Conservation (phyloP, 2,329 filamentous ascomycete genomes). For the Sporothrix variecibatus region DNA sequence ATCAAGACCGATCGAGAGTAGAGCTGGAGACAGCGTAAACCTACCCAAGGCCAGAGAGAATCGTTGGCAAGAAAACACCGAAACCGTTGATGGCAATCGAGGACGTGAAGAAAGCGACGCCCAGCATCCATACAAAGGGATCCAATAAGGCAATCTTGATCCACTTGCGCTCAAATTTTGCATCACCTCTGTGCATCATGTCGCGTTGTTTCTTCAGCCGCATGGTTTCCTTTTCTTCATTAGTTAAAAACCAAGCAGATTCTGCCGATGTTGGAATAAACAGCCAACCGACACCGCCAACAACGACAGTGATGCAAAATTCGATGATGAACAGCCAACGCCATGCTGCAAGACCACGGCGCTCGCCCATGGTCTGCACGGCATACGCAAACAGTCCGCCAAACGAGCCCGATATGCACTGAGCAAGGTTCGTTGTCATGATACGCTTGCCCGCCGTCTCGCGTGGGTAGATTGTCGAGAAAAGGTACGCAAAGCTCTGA, state of each 20-base stretch:
- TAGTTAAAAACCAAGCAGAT: slow-evolving; percentile 21
- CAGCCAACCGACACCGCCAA: neutral
- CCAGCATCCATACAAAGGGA: slow-evolving; percentile 23
- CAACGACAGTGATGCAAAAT: neutral
- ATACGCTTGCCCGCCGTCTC: slow-evolving; percentile 36
- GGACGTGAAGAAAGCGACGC: slow-evolving; percentile 24
- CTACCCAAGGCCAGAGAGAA: neutral
- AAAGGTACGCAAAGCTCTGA: neutral
- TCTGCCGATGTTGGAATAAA: slow-evolving; percentile 15
- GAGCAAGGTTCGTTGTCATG: slow-evolving; percentile 33
- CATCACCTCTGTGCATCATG: slow-evolving; percentile 3
- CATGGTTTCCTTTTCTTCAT: slow-evolving; percentile 25
- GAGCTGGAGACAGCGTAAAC: neutral
- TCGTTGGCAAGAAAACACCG: slow-evolving; percentile 25
- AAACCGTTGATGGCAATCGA: slow-evolving; percentile 25
- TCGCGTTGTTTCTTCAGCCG: slow-evolving; percentile 21
- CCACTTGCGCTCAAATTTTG: slow-evolving; percentile 22
- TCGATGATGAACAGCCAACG: slow-evolving; percentile 39
- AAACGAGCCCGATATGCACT: slow-evolving; percentile 33
- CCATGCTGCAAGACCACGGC: slow-evolving; percentile 48
- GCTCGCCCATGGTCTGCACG: slow-evolving; percentile 43
- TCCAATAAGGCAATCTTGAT: slow-evolving; percentile 14
- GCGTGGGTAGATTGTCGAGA: neutral
- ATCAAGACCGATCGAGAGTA: neutral
- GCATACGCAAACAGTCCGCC: slow-evolving; percentile 31